Percentiles rank a stretch among this genome's conserved stretches.
phyloP scores from a whole-genome alignment of 495 filamentous ascomycete species.

The Hypoxylon cercidicola region DNA sequence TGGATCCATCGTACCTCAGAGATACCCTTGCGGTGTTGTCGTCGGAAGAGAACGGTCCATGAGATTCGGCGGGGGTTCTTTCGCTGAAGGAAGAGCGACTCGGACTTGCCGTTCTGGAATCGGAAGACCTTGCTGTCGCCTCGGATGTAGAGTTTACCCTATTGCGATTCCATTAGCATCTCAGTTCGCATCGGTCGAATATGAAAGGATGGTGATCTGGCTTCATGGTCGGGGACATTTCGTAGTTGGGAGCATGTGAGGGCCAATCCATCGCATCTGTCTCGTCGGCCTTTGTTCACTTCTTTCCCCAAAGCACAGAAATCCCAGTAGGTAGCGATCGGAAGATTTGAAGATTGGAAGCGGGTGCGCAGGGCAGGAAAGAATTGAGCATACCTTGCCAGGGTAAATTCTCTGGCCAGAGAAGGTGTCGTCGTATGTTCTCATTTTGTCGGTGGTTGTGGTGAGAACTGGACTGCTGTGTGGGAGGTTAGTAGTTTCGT shows the following conservation, averaged over 20 bases:
- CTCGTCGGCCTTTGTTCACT: constrained; percentile 8
- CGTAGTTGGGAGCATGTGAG: not conserved
- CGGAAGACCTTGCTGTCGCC: constrained; percentile 99
- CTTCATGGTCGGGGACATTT: not conserved
- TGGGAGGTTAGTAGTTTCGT: constrained; percentile 43
- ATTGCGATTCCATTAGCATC: constrained; percentile 36
- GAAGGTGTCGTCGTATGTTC: constrained; percentile 99
- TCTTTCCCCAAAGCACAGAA: not conserved
- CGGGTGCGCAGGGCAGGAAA: not conserved
- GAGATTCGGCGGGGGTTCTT: constrained; percentile 99
- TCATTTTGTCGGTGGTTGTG: constrained; percentile 76
- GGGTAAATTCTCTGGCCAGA: constrained; percentile 98
- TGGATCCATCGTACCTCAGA: constrained; percentile 84
- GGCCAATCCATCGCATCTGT: constrained; percentile 13
- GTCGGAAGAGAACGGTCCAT: constrained; percentile 97
- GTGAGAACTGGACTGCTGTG: constrained; percentile 46
- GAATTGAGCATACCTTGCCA: constrained; percentile 82
- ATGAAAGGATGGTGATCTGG: not conserved
- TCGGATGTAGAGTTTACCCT: constrained; percentile 99
- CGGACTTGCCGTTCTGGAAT: constrained; percentile 99
- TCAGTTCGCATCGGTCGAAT: constrained; percentile 11
- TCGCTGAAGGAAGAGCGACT: constrained; percentile 99
- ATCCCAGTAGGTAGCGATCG: not conserved
- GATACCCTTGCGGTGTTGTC: constrained; percentile 99
- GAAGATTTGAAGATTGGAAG: constrained; percentile 7